phyloP scores from a whole-genome alignment of 2,329 filamentous ascomycete genomes.

The Paradendryphiella salina region DNA sequence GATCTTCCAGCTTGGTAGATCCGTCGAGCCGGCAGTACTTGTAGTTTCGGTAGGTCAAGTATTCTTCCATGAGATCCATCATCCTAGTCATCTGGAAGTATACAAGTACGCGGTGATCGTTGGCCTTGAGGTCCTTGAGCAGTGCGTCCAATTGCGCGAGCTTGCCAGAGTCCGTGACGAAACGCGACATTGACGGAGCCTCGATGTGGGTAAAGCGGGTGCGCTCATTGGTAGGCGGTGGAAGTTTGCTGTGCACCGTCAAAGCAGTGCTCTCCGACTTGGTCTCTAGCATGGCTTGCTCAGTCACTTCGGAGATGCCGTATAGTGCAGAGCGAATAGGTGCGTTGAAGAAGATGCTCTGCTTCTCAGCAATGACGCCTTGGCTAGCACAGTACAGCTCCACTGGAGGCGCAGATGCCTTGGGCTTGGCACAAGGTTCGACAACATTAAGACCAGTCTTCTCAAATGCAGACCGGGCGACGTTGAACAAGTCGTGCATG shows the following conservation, averaged over 20 bases:
- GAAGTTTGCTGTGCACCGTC: conserved; percentile 68
- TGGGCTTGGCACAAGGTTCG: conserved; percentile 79
- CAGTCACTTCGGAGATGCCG: conserved; percentile 64
- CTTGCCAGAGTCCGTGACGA: conserved; percentile 97
- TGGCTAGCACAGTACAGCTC: conserved; percentile 76
- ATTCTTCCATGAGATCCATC: conserved; percentile 99
- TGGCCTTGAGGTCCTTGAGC: conserved; percentile 85
- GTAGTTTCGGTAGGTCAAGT: conserved; percentile 97
- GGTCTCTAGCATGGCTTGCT: conserved; percentile 73
- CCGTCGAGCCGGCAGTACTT: conserved; percentile 97
- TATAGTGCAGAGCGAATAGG: conserved; percentile 75
- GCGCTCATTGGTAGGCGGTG: conserved; percentile 77
- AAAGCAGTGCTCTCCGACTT: conserved; percentile 69
- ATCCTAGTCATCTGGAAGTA: conserved; percentile 99
- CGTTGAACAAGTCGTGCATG: conserved; percentile 75
- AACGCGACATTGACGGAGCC: conserved; percentile 94
- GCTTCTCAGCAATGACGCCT: conserved; percentile 64
- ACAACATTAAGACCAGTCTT: conserved; percentile 74
- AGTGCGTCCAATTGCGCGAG: conserved; percentile 87
- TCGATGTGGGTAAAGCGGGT: conserved; percentile 85
- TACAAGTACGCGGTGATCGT: conserved; percentile 87
- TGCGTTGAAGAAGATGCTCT: conserved; percentile 77
- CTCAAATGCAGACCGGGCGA: conserved; percentile 67
- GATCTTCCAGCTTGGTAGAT: conserved; percentile 94
- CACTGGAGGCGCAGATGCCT: conserved; percentile 82